Base-by-base conservation (phyloP, 805 yeast species). In the Spencermartinsiella europaea region DNA sequence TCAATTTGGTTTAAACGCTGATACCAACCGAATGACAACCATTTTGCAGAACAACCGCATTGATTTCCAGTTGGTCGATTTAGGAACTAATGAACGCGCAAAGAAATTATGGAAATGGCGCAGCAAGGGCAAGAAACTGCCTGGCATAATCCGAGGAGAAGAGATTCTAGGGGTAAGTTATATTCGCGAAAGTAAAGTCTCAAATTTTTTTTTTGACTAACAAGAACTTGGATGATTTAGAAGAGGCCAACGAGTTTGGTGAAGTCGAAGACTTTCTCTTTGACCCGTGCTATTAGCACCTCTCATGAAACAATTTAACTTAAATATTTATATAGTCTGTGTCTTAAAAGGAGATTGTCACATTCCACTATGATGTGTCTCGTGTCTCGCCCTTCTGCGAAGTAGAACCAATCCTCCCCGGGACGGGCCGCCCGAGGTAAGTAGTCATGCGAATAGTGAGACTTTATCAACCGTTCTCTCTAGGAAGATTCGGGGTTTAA, bases 81-180 rank as follows among this genome's bases (percentile, higher is more conserved):
- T 88, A 44, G 95, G 95, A 4, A 87, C 95, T 0, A 95, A 89
- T 61, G 88, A 81, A 43, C 83, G 81, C 50, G 96, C 96, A 14
- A 81, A 88, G 63, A 76, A 79, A 56, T 75, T 87, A 21, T 89
- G 96, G 96, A 75, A 93, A 54, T 77, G 77, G 58, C 43, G 59
- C 42, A 72, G 85, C 15, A 72, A 71, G 22, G 95, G 95, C 2
- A 80, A 84, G 55, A 70, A 79, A 1, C 74, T 88, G 48, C 97
- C 97, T 2, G 96, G 90, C 28, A 75, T 89, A 15, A 89, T 89
- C 15, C 76, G 95, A 64, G 87, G 85, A 5, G 80, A 80, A 21
- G 93, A 85, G 57, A 90, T 80, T 48, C 81, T 89, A 52, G 96
- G 96, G 1, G 51, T 47, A 50, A 44, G 51, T 47, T 16, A 5